phyloP scores from a whole-genome alignment of 257 asterid genomes.

The Ligustrum vulgare region DNA sequence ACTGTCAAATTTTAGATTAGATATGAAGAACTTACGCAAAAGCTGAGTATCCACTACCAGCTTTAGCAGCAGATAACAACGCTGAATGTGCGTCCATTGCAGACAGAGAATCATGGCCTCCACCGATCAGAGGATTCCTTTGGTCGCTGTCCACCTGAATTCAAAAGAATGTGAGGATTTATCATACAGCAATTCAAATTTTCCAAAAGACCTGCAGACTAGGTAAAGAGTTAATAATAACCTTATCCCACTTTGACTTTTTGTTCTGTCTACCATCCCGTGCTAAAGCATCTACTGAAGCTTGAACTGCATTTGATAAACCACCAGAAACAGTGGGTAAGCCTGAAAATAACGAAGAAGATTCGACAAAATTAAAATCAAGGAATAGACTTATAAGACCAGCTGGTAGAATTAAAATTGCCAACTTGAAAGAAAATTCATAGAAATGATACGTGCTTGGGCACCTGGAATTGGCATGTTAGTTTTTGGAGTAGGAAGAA shows the following conservation, averaged over 20 bases:
- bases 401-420: background rate
- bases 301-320: background rate
- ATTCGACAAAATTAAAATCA: background rate
- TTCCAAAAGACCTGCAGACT: constrained; percentile 13
- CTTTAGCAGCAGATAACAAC: constrained; percentile 71
- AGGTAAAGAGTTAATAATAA: constrained; percentile 25
- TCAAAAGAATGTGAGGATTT: constrained; percentile 15
- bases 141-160: constrained; percentile 80
- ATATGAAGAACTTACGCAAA: constrained; percentile 70
- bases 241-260: constrained; percentile 99
- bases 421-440: constrained; percentile 1
- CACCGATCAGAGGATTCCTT: constrained; percentile 40
- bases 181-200: constrained; percentile 17
- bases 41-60: constrained; percentile 93
- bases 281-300: constrained; percentile 11
- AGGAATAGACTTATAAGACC: background rate
- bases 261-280: constrained; percentile 90
- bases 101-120: constrained; percentile 59
- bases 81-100: constrained; percentile 72
- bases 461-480: constrained; percentile 69
- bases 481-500: constrained; percentile 62
- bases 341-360: background rate
- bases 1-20: background rate
- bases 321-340: background rate
- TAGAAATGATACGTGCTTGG: constrained; percentile 13